Conservation (phyloP, 495 filamentous ascomycete species). For the Durotheca rogersii region DNA sequence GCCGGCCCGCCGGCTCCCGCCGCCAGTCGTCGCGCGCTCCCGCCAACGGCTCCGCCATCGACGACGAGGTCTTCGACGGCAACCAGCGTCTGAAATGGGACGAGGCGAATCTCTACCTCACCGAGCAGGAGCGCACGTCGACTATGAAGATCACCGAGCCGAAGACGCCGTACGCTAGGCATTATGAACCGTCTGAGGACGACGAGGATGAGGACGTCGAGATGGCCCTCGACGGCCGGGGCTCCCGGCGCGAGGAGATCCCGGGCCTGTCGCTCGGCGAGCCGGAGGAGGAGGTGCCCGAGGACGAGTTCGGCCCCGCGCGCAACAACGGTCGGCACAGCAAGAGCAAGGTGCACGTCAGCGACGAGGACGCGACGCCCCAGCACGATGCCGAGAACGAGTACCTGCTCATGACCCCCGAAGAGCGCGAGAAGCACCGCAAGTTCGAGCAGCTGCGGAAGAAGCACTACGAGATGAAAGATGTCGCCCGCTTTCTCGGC, state of each 20-base stretch:
- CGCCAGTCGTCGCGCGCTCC: constrained; percentile 62
- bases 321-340: no score
- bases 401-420: constrained; percentile 63
- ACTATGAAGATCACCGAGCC: constrained; percentile 99
- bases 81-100: constrained; percentile 91
- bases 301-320: constrained; percentile 45
- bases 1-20: constrained; percentile 61
- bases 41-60: constrained; percentile 36
- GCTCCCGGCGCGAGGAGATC: constrained; percentile 66
- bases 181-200: constrained; percentile 87
- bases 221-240: constrained; percentile 75
- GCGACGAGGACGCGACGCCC: constrained; percentile 52
- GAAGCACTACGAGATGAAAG: constrained; percentile 98
- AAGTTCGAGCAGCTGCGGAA: constrained; percentile 89
- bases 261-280: constrained; percentile 93
- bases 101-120: constrained; percentile 92
- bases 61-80: constrained; percentile 43
- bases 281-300: constrained; percentile 71
- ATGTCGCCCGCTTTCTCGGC: constrained; percentile 84
- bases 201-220: constrained; percentile 74
- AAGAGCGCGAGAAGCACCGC: constrained; percentile 85
- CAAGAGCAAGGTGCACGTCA: constrained; percentile 71
- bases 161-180: constrained; percentile 91
- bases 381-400: constrained; percentile 55
- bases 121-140: constrained; percentile 88